Conservation (phyloP, 2,329 filamentous ascomycete genomes). For the Neurospora sp. region DNA sequence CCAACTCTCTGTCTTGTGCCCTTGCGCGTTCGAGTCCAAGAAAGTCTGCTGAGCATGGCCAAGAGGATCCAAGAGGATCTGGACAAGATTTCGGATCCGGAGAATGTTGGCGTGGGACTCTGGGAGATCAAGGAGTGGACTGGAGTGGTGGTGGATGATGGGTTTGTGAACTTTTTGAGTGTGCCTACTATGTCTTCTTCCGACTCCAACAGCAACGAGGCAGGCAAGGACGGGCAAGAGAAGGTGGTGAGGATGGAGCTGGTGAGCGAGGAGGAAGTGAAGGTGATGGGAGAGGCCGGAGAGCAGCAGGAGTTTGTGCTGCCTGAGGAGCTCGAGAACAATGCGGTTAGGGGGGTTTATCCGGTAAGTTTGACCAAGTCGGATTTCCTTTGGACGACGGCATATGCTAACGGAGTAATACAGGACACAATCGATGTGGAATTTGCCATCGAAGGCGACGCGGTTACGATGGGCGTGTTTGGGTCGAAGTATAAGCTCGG, state of each 20-base stretch:
- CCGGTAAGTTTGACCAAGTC: conserved; percentile 18
- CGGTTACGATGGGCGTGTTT: conserved; percentile 17
- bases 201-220: not conserved
- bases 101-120: conserved; percentile 50
- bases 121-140: conserved; percentile 70
- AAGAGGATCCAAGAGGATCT: conserved; percentile 58
- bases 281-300: not conserved
- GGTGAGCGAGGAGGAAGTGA: not conserved
- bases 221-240: not conserved
- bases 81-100: conserved; percentile 43
- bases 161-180: conserved; percentile 73
- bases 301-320: not conserved
- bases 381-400: not conserved
- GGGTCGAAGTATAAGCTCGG: conserved; percentile 8
- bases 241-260: not conserved
- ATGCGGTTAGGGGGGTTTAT: conserved; percentile 22
- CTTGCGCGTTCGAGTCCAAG: conserved; percentile 41
- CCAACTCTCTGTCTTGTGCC: conserved; percentile 77
- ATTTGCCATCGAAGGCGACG: conserved; percentile 8
- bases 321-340: conserved; percentile 10
- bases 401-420: not conserved
- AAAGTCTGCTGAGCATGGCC: conserved; percentile 40
- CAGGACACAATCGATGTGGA: conserved; percentile 17
- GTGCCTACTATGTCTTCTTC: conserved; percentile 25
- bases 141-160: conserved; percentile 55